Percentiles rank a stretch among this genome's conserved stretches.
Conservation (phyloP, 1,139 yeast genomes). For the Hyphopichia wangnamkhiaoensis region DNA sequence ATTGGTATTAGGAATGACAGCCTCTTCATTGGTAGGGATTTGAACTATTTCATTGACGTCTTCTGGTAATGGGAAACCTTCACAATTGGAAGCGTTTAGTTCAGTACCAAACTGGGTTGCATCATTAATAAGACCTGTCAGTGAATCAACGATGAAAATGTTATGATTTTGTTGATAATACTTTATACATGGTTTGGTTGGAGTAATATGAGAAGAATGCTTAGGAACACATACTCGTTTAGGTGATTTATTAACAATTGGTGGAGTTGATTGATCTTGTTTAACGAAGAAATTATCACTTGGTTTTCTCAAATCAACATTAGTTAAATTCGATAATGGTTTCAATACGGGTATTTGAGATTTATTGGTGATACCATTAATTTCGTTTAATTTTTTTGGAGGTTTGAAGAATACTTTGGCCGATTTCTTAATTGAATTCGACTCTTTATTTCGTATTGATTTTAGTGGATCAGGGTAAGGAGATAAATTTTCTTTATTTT, state of each 20-base stretch:
- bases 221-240: constrained; percentile 47
- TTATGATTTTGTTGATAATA: constrained; percentile 25
- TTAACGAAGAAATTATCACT: constrained; percentile 11
- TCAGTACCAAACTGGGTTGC: constrained; percentile 80
- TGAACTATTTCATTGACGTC: constrained; percentile 61
- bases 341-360: constrained; percentile 31
- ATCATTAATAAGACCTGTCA: constrained; percentile 64
- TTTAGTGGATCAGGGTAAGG: constrained; percentile 32
- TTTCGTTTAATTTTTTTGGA: constrained; percentile 18
- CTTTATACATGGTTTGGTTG: constrained; percentile 44
- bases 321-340: constrained; percentile 26
- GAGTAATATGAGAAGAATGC: constrained; percentile 24
- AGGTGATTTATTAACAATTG: constrained; percentile 24
- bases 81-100: constrained; percentile 62
- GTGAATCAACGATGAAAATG: constrained; percentile 65
- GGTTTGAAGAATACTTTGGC: constrained; percentile 22
- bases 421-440: constrained; percentile 24
- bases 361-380: constrained; percentile 9
- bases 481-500: constrained; percentile 37
- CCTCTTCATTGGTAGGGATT: constrained; percentile 57
- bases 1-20: constrained; percentile 1
- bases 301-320: constrained; percentile 17
- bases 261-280: constrained; percentile 8
- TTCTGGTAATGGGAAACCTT: constrained; percentile 66
- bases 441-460: constrained; percentile 19